phyloP scores from a whole-genome alignment of 2,329 filamentous ascomycete genomes.

The Aspergillus sp. region DNA sequence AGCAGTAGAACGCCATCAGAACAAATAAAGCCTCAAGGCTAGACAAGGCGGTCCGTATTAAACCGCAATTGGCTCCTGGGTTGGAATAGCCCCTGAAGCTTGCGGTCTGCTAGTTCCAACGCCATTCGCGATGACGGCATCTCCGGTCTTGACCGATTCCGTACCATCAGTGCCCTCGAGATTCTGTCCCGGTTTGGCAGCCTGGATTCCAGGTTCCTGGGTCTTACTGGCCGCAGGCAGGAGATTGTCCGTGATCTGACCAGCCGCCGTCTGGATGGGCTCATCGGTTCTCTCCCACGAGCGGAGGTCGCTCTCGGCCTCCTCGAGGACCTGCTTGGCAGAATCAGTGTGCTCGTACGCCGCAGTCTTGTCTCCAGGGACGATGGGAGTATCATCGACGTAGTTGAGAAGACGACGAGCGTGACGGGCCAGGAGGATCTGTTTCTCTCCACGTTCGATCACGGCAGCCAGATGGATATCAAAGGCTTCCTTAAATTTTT shows the following conservation, averaged over 20 bases:
- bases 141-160: not conserved
- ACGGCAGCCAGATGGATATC: slow-evolving; percentile 79
- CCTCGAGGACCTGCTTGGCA: slow-evolving; percentile 79
- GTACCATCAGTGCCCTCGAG: not conserved
- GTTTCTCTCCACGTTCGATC: slow-evolving; percentile 94
- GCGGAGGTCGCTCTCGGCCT: slow-evolving; percentile 80
- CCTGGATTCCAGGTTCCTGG: not conserved
- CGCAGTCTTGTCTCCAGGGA: slow-evolving; percentile 71
- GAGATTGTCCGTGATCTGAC: slow-evolving; percentile 37
- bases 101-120: not conserved
- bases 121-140: not conserved
- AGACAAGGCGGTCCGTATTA: not conserved
- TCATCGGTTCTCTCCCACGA: slow-evolving; percentile 58
- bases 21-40: not conserved
- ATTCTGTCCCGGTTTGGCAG: no score
- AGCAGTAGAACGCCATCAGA: not conserved
- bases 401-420: slow-evolving; percentile 75
- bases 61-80: slow-evolving; percentile 10
- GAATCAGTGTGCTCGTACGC: slow-evolving; percentile 58
- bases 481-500: slow-evolving; percentile 93
- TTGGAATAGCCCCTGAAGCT: not conserved
- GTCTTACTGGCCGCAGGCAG: slow-evolving; percentile 21
- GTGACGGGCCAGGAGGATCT: slow-evolving; percentile 86
- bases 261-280: slow-evolving; percentile 45
- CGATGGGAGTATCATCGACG: slow-evolving; percentile 80